Percentiles rank a stretch among this genome's conserved stretches.
Evolutionary conservation across 805 yeast genomes (phyloP).

Genomic region (Wickerhamiella occidentalis): DNA sequence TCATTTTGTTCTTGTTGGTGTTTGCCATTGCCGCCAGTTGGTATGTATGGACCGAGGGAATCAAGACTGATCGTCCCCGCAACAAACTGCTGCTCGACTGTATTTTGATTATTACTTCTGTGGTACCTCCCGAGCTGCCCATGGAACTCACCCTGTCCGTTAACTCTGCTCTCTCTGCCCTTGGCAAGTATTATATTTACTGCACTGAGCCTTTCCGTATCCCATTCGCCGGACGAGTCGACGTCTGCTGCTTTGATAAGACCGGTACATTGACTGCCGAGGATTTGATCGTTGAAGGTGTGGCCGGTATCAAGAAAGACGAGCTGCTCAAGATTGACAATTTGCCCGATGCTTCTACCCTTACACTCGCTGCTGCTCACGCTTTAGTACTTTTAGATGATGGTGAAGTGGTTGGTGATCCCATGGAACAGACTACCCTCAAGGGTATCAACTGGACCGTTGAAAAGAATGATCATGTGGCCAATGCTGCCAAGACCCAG

Average conservation of each 20-base stretch:
- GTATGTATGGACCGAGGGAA: constrained; percentile 98
- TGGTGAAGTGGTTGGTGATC: constrained; percentile 97
- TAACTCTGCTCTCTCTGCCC: constrained; percentile 75
- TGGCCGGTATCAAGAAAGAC: constrained; percentile 63
- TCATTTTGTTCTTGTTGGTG: constrained; percentile 74
- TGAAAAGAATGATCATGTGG: constrained; percentile 60
- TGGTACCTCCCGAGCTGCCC: constrained; percentile 97
- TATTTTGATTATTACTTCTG: constrained; percentile 89
- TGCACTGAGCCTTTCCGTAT: constrained; percentile 98
- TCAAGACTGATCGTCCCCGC: constrained; percentile 88
- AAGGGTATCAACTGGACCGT: constrained; percentile 79
- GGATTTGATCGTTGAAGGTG: constrained; percentile 89
- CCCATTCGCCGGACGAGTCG: constrained; percentile 94
- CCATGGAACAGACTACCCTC: constrained; percentile 96
- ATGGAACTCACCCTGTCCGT: constrained; percentile 99
- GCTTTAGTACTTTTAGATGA: constrained; percentile 89
- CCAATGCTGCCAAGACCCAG: constrained; percentile 34
- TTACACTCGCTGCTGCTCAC: constrained; percentile 86
- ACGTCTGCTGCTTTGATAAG: constrained; percentile 96
- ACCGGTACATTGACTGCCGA: constrained; percentile 98
- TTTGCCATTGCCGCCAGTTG: constrained; percentile 93
- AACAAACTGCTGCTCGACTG: constrained; percentile 90
- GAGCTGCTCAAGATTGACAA: constrained; percentile 44
- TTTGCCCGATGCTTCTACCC: constrained; percentile 56
- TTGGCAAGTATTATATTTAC: constrained; percentile 76